Base-by-base conservation (phyloP, 2,329 filamentous ascomycete genomes). In the Pseudogymnoascus sp. region DNA sequence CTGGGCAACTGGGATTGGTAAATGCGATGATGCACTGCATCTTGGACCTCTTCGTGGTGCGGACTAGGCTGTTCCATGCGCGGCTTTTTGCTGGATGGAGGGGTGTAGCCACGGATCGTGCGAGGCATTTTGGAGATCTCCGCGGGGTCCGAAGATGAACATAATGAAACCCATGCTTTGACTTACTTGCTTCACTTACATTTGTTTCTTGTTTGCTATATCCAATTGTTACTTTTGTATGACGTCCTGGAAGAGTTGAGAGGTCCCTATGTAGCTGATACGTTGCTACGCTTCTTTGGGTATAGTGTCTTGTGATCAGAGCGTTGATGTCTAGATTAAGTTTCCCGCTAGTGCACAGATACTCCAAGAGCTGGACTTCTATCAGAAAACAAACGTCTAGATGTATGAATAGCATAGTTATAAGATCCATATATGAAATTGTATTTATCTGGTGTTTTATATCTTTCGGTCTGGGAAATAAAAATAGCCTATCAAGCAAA, bases 1-100 rank as follows among this genome's bases (percentile, higher is more conserved):
- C 3, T 55, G 9, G 27, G 29, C 48, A 27, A 55, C 48, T 55
- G 12, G 48, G 48, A 55, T 12, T 18, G 15, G 29, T 21, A 55
- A 13, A 18, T 33, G 48, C 42, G 48, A 55, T 55, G 48, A 55
- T 55, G 48, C 48, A 55, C 27, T 55, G 9, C 48, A 55, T 55
- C 48, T 55, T 3, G n/a, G 48, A 33, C 12, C 48, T 55, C 27
- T 55, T 55, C 29, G 5, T 45, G 21, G 40, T 27, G 21, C 10
- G 10, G 40, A 27, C 21, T 45, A 45, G 40, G 9, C 48, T 27
- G 48, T 33, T 33, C n/a, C n/a, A 55, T 21, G 21, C 21, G 5
- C 48, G 9, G n/a, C 5, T 7, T 10, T 15, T 31, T 29, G 12
- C 39, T 42, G 39, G 39, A 42, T 25, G 13, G n/a, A 21, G 21